A percentile compares a stretch with the other conserved stretches of the same genome.
phyloP scores from a whole-genome alignment of 352 stramenopile species.

The Globisporangium sylvaticum region DNA sequence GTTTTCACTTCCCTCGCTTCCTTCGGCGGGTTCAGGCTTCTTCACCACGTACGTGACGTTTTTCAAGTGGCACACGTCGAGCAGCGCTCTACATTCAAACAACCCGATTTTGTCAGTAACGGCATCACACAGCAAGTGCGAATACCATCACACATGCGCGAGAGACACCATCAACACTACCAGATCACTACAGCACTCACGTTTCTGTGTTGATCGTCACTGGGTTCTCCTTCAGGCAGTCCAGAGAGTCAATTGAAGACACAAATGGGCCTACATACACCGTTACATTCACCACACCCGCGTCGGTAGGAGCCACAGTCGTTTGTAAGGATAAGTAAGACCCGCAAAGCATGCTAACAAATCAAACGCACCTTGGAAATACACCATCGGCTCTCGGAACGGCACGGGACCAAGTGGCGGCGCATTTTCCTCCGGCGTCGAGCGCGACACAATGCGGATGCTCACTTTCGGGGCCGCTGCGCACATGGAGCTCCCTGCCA shows the following conservation, averaged over 20 bases:
- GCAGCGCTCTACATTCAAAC: slow-evolving; percentile 29
- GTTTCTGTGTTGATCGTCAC: slow-evolving; percentile 37
- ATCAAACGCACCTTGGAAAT: slow-evolving; percentile 28
- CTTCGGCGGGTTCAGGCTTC: slow-evolving; percentile 16
- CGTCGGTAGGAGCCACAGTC: background rate
- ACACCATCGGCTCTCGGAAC: slow-evolving; percentile 39
- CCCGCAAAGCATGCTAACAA: background rate
- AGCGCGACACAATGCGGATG: slow-evolving; percentile 55
- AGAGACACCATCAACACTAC: slow-evolving; percentile 5
- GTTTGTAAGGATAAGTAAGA: background rate
- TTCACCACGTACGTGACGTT: slow-evolving; percentile 52
- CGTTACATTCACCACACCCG: background rate
- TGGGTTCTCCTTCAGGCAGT: slow-evolving; percentile 41
- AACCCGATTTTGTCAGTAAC: background rate
- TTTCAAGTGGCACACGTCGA: slow-evolving; percentile 57
- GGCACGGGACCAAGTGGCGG: slow-evolving; percentile 30
- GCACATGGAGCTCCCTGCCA: slow-evolving; percentile 25
- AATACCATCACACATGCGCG: background rate
- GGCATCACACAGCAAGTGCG: background rate
- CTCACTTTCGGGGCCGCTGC: slow-evolving; percentile 43
- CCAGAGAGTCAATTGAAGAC: slow-evolving; percentile 20
- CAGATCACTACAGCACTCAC: slow-evolving; percentile 21
- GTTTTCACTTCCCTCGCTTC: background rate
- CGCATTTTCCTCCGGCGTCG: slow-evolving; percentile 14
- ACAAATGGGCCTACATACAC: slow-evolving; percentile 34